Evolutionary conservation across 495 filamentous ascomycete species (phyloP), one percentile per base, ranked within the genome.

Genomic region (Pyrenopolyporus hunteri): DNA sequence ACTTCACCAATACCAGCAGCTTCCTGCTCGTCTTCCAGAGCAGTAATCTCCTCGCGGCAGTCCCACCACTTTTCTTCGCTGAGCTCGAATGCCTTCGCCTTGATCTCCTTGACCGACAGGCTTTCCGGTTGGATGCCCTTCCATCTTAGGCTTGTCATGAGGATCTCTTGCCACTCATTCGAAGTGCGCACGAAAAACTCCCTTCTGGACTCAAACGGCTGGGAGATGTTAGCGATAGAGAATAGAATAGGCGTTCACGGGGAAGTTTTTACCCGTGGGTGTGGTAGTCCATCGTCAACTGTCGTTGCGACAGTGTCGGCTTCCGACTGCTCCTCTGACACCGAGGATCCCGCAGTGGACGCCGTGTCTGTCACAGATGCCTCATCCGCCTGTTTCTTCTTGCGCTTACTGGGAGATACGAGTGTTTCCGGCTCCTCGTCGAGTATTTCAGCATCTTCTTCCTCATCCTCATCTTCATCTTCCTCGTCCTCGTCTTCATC

Each of bases 61-160:
- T 97, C 94, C 94, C 94, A 98, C 94, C 94, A 98, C 70, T 93
- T 96, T 72, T 91, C 90, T 76, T 98, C 94, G 35, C 91, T 91
- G 53, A 87, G 79, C 62, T 89, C 85, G 70, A 97, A 98, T 2
- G 93, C 94, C 43, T 83, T 85, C 59, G 92, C 89, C 67, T 93
- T 90, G 56, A 97, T 81, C 77, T 97, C 94, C 78, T 98, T 98
- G 62, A 96, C 78, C 3, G 84, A 82, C 59, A 85, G 74, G n/a
- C 78, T 77, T 73, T 89, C 89, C 6, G 78, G 75, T 60, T 81
- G 76, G 43, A 81, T 73, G 7, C 79, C 82, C 68, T 82, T 86
- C 74, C 81, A 82, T 63, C 82, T 83, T 26, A 89, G 63, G 43
- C 78, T 84, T 13, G 87, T 84, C 72, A 97, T 84, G 50, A 96